Evolutionary conservation across 345 rosid genomes (phyloP).

Genomic region (Syzygium aromaticum): DNA sequence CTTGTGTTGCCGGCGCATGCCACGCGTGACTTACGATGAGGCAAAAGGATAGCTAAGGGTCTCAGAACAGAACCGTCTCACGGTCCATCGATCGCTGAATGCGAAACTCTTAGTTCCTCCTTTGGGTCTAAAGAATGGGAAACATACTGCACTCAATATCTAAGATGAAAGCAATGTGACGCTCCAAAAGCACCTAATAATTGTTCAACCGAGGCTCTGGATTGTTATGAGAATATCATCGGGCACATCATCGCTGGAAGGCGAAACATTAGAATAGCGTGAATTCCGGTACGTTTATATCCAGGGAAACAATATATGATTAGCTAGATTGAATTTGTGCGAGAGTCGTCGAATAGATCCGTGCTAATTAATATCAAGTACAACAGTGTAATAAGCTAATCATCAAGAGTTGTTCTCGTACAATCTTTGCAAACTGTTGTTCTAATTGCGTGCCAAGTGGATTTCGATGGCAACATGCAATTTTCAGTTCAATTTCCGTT

Average conservation of each 20-base stretch:
- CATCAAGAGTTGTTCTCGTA: background rate
- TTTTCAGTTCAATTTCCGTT: background rate
- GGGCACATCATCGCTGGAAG: background rate
- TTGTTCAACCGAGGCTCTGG: background rate
- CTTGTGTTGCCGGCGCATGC: background rate
- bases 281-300: background rate
- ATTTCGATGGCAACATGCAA: background rate
- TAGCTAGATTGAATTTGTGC: background rate
- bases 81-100: background rate
- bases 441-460: background rate
- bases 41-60: background rate
- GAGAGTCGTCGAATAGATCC: background rate
- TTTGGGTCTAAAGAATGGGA: background rate
- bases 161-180: background rate
- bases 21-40: background rate
- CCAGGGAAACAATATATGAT: background rate
- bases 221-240: background rate
- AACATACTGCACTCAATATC: background rate
- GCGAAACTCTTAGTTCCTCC: background rate
- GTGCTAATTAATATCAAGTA: background rate
- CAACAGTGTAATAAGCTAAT: background rate
- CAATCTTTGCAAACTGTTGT: background rate
- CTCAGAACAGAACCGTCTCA: background rate
- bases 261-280: background rate
- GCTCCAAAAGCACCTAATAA: background rate